Base-by-base conservation (phyloP, 1,139 yeast species). In the Yamadazyma jaroonii region DNA sequence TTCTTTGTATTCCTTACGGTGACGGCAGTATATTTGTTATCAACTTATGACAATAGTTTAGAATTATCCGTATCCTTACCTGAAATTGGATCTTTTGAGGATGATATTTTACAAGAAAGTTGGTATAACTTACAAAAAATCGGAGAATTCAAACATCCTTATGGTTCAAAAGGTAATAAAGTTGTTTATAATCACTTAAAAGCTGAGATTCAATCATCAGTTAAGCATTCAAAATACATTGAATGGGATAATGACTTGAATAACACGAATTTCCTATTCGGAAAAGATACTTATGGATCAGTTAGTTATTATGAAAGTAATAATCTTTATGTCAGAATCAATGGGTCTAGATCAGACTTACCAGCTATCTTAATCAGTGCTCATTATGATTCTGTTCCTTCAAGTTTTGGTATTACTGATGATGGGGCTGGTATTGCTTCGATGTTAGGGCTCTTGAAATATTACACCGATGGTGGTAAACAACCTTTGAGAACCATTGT, bases 401-500 rank as follows among this genome's bases (percentile, higher is more conserved):
- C 95, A 3, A 81, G 90, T 10, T 79, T 68, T 53, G 97, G 97
- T 22, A 80, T 94, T 4, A 89, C 97, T 6, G 97, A 90, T 57
- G 96, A 87, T 54, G 97, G 97, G 0, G 82, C 83, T 66, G 97
- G 97, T n/a, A 72, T 87, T 43, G 95, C 92, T 1, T 74, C 92
- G 6, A 65, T 88, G 72, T 65, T 89, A 31, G 95, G 92, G 1
- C 65, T 85, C 2, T 63, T 89, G 43, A 67, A 78, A 32, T 62
- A 77, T 47, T 76, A 68, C 47, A 54, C 77, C 1, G 27, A 12
- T 13, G 34, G 33, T 20, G 3, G 23, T 11, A 45, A 52, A 0
- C 52, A 61, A 4, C 95, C 96, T 1, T 56, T 66, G 31, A 72
- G 96, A 40, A 81, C 94, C 3, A 62, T 90, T 10, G 66, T 90